Evolutionary conservation across 1,284 basidiomycete species (phyloP).

Genomic region (Bondarzewia mesenterica): DNA sequence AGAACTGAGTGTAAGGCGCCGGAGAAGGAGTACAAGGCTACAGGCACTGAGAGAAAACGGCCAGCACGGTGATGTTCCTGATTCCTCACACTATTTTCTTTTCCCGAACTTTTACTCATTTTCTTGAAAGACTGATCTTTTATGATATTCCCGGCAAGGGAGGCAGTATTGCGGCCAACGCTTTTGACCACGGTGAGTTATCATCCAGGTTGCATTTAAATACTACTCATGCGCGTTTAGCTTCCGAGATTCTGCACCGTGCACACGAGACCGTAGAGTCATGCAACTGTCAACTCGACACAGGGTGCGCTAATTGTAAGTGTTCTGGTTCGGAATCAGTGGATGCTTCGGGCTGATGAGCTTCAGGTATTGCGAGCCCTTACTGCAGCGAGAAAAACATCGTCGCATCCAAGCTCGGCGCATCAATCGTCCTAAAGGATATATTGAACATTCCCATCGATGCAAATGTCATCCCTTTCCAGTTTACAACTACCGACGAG

Average conservation of each 20-base stretch:
- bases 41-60: constrained; percentile 56
- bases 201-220: background rate
- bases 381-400: constrained; percentile 60
- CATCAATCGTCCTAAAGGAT: constrained; percentile 54
- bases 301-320: constrained; percentile 69
- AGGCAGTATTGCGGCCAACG: constrained; percentile 69
- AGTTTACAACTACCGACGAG: constrained; percentile 13
- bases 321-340: constrained; percentile 17
- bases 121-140: constrained; percentile 76
- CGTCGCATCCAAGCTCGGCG: constrained; percentile 68
- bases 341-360: background rate
- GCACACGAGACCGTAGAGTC: constrained; percentile 57
- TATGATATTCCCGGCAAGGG: constrained; percentile 71
- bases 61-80: constrained; percentile 58
- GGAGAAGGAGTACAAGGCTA: constrained; percentile 70
- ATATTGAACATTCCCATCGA: constrained; percentile 52
- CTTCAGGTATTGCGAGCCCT: constrained; percentile 53
- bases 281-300: constrained; percentile 56
- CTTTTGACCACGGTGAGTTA: constrained; percentile 73
- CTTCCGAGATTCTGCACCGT: constrained; percentile 54
- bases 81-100: background rate
- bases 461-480: constrained; percentile 30
- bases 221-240: constrained; percentile 20
- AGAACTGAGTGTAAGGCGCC: constrained; percentile 80
- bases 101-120: background rate